Conservation (phyloP, 2,329 filamentous ascomycete species). For the Trichoderma atrobrunneum region DNA sequence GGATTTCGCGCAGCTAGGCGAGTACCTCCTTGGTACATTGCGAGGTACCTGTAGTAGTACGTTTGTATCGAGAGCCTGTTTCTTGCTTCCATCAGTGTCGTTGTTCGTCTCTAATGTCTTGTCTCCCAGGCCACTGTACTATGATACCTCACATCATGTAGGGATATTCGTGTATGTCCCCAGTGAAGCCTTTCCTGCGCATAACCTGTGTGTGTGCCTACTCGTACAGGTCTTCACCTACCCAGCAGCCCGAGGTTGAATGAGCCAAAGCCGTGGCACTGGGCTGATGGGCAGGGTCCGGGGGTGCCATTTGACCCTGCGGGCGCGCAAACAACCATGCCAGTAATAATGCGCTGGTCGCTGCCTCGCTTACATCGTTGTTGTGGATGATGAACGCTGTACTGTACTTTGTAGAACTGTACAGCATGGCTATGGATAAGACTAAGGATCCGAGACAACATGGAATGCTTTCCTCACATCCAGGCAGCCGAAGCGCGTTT, state of each 20-base stretch:
- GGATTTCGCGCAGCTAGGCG: not conserved
- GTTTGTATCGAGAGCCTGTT: not conserved
- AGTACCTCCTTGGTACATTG: not conserved
- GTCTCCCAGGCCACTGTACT: not conserved
- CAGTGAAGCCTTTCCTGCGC: not conserved
- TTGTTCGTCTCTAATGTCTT: not conserved
- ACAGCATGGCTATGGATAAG: not conserved
- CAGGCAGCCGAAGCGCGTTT: not conserved
- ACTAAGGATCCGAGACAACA: not conserved
- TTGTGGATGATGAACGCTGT: not conserved
- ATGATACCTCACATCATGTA: not conserved
- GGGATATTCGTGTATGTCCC: not conserved
- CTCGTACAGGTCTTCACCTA: not conserved
- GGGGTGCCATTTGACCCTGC: not conserved
- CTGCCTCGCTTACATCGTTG: not conserved
- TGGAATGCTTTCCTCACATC: not conserved
- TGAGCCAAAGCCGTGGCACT: not conserved
- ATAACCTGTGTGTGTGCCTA: not conserved
- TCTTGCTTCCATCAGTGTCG: not conserved
- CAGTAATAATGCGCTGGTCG: not conserved
- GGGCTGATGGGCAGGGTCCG: not conserved
- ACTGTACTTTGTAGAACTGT: not conserved
- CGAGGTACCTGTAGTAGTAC: not conserved
- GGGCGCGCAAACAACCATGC: constrained; percentile 10
- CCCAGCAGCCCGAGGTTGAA: not conserved